Evolutionary conservation across 352 stramenopile genomes (phyloP).

Genomic region (Phytophthora citrophthora): DNA sequence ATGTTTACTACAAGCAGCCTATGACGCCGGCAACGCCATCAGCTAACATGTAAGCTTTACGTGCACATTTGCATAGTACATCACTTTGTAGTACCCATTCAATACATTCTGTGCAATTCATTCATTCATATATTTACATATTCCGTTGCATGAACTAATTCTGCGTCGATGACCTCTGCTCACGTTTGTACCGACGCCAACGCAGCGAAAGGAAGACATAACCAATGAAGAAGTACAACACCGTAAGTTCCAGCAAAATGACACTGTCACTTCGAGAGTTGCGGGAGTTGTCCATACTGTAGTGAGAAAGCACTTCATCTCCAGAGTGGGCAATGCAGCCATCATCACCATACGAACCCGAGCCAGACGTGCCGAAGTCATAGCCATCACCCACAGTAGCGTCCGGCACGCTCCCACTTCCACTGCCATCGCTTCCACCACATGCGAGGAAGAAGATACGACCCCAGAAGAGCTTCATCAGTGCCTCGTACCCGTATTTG

Average conservation of each 20-base stretch:
- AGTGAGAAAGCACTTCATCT: conserved; percentile 53
- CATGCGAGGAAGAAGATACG: conserved; percentile 33
- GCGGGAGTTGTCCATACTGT: conserved; percentile 47
- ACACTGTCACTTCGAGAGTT: conserved; percentile 36
- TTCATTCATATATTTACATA: no score
- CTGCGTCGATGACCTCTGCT: conserved; percentile 8
- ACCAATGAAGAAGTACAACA: conserved; percentile 43
- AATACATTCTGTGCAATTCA: background rate
- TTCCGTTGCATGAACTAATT: background rate
- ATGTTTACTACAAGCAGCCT: no score
- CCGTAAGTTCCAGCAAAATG: conserved; percentile 47
- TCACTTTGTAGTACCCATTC: no score
- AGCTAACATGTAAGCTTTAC: no score
- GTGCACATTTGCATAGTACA: no score
- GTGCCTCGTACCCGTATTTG: conserved; percentile 44
- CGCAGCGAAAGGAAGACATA: conserved; percentile 44
- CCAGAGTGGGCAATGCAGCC: conserved; percentile 51
- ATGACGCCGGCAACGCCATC: no score
- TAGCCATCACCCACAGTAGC: conserved; percentile 28
- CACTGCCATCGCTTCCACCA: conserved; percentile 19
- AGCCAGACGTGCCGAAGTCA: conserved; percentile 25
- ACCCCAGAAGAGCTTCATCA: conserved; percentile 55
- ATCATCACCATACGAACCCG: conserved; percentile 20
- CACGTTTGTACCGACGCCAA: conserved; percentile 34
- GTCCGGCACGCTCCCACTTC: conserved; percentile 23